Evolutionary conservation across 495 filamentous ascomycete species (phyloP), one percentile per base, ranked within the genome.

Genomic region (Cercophora newfieldiana): DNA sequence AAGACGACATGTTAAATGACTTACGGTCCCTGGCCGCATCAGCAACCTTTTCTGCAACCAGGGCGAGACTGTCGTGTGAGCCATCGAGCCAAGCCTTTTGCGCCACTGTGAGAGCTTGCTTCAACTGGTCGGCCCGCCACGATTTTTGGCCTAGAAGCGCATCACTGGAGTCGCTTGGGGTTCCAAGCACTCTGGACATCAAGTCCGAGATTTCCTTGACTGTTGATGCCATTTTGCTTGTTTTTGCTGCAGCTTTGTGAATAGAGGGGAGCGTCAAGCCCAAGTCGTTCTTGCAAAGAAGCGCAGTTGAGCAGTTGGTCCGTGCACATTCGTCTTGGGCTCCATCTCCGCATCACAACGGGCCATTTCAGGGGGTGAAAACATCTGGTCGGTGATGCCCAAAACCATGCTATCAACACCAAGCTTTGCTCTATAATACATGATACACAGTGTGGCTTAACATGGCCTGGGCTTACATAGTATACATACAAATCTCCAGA

Each of bases 1-100:
- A 26, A 25, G 24, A 44, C 6, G 29, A 47, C 0, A 0, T 26
- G 14, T 16, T n/a, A 7, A 61, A 37, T 4, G 30, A 78, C 87
- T 83, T 71, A 91, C 90, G 78, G 69, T 90, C 83, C 75, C 90
- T 85, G 71, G 89, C 90, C 14, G 78, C 85, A 74, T 91, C 86
- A 1, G 86, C 90, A 48, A 90, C 69, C 66, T 83, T 79, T 68
- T 88, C 87, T 12, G 86, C 82, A 2, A 85, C 79, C n/a, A 75
- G 66, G 21, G 77, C 72, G 66, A 91, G 72, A 19, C 80, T 78
- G 7, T 68, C 47, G 14, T 72, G 73, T 0, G 65, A 69, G 21
- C 74, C 62, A 59, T 75, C 75, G 37, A 21, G 24, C 59, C 75
- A 78, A 1, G 81, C 61, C 26, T 78, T 63, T 22, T 71, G 71